These are phyloP conservation scores for Rhizoclosmatium sp. DNA, from an alignment of 192 early-diverging fungal genomes.

Conservation along the genomic window DNA sequence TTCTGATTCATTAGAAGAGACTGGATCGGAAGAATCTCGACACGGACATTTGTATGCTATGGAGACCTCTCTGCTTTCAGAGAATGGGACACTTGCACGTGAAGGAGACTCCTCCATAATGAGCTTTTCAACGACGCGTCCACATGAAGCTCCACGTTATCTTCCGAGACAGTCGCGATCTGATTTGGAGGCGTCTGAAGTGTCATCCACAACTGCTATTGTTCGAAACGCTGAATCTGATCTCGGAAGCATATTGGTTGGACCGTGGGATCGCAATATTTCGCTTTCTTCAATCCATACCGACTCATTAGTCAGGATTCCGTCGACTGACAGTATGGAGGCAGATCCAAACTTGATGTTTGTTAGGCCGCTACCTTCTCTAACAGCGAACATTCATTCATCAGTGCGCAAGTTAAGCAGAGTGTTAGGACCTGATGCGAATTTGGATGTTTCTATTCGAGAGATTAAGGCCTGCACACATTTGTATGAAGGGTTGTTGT, in stretches of 20 bases:
- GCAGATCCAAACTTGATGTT: neutral
- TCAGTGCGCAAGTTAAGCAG: constrained; percentile 10
- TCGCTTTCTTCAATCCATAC: neutral
- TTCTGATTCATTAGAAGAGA: neutral
- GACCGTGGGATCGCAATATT: no score
- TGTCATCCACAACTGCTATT: neutral
- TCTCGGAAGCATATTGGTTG: no score
- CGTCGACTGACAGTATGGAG: constrained; percentile 4
- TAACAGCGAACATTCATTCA: neutral
- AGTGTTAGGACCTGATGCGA: constrained; percentile 23
- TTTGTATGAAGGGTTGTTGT: constrained; percentile 20
- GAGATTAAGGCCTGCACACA: constrained; percentile 12
- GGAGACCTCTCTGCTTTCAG: no score
- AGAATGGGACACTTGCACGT: no score
- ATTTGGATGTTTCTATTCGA: constrained; percentile 29
- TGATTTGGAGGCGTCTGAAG: neutral
- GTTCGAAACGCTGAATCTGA: no score
- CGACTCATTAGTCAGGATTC: constrained; percentile 4
- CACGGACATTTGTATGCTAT: neutral
- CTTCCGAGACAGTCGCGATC: neutral
- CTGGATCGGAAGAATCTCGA: neutral
- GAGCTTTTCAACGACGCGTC: no score
- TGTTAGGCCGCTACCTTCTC: neutral
- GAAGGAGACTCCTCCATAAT: no score
- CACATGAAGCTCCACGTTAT: neutral